These are phyloP conservation scores for Exidia glandulosa DNA, from an alignment of 768 basidiomycete species.

Conservation along the genomic window DNA sequence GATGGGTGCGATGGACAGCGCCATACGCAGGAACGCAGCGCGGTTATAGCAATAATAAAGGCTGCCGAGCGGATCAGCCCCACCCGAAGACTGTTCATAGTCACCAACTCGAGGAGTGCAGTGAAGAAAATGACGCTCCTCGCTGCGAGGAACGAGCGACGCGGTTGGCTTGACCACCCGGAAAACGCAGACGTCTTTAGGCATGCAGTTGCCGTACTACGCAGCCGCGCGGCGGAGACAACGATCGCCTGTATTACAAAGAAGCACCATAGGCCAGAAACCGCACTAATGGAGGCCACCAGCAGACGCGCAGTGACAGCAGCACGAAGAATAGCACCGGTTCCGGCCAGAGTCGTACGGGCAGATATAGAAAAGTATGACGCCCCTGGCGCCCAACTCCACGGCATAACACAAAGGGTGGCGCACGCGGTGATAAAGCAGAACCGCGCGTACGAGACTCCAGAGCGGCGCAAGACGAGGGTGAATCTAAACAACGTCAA, in stretches of 20 bases:
- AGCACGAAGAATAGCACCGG: background rate
- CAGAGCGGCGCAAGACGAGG: background rate
- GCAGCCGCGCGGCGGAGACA: background rate
- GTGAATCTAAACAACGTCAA: background rate
- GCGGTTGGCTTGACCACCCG: background rate
- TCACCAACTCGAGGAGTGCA: background rate
- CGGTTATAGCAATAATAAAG: background rate
- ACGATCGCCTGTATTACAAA: background rate
- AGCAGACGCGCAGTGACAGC: background rate
- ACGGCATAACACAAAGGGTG: background rate
- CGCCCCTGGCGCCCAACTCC: background rate
- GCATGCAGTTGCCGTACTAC: background rate
- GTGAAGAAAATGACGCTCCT: background rate
- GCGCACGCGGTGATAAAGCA: background rate
- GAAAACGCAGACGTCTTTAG: background rate
- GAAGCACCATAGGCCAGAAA: background rate
- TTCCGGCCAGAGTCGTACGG: background rate
- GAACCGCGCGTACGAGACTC: background rate
- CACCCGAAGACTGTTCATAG: background rate
- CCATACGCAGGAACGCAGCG: background rate
- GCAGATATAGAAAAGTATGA: background rate
- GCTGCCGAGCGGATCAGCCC: background rate
- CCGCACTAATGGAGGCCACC: too few relatives aligned
- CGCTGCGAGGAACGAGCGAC: background rate
- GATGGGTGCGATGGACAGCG: background rate